Base-by-base conservation (phyloP, 768 basidiomycete genomes). In the Rhizopogon vesiculosus region DNA sequence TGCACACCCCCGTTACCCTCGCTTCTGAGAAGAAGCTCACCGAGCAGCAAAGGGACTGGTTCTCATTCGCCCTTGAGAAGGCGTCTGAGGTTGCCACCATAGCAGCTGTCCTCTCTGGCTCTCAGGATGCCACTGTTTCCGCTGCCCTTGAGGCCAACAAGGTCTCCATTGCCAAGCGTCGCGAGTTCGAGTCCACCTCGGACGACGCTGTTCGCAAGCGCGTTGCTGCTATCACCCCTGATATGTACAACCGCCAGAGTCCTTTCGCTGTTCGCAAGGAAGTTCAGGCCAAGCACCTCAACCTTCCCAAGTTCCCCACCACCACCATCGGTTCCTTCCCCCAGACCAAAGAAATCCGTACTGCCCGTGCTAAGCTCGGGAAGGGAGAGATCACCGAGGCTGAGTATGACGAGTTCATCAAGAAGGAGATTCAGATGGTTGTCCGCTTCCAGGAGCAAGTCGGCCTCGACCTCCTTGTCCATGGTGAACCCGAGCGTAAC, bases 321-420 rank as follows among this genome's bases (percentile, higher is more conserved):
- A 98, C 96, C 55, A 97, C 96, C 61, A 98, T 98, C 64, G 95
- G 94, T 59, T 98, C 96, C 31, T 98, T 97, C 92, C 96, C 95
- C 64, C 97, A 99, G 88, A 99, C 97, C 68, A 98, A 96, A 76
- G 95, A 98, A 76, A 99, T 99, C 66, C 95, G 97, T 76, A 81
- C 81, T 63, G 95, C 95, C 67, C 96, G 97, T 79, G 88, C 95
- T 62, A 98, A 92, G 78, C 85, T 93, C 63, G 84, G 81, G 73
- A 99, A 98, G 79, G 85, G 86, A 59, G 93, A 97, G 70, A 77
- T 99, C 68, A 87, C 89, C 52, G 71, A 81, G 64, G 84, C 80
- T 51, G 77, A 98, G 74, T 99, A 99, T 76, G 94, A 98, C 62
- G 83, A 91, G 61, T 98, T 98, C 80, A 95, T 99, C 79, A 89